Evolutionary conservation across 129 eudicot species (phyloP), one percentile per base, ranked within the genome.

Genomic region (Artemisia argyi): DNA sequence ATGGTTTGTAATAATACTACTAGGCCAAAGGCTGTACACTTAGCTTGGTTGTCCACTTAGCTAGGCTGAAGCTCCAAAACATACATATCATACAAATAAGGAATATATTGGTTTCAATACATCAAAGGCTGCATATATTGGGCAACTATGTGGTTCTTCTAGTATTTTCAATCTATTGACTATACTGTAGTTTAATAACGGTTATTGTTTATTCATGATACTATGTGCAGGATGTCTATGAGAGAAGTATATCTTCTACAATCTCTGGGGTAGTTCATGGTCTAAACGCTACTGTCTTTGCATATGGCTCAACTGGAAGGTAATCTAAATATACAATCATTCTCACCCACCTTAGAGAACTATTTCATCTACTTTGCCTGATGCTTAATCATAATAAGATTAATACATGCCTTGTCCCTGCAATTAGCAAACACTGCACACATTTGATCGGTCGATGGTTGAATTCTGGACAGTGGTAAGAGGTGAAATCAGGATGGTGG

Each of bases 271-370:
- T 92, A 64, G 79, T 89, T 67, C 96, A 92, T 77, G 98, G 98
- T 72, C 85, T 92, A 47, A 92, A 92, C 80, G 96, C 98, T n/a
- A 92, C 98, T 15, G 86, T 89, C 65, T 92, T 92, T 87, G 98
- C 98, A 22, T 92, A 92, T 82, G 98, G 98, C 54, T 87, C 96
- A 57, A 92, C 98, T 48, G 98, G 98, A 72, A 92, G 98, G 98
- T 92, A 84, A 71, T 67, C 26, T 30, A n/a, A 64, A 30, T 39
- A 26, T 56, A 61, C 51, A 56, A 56, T 39, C 66, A 69, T 24
- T 54, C n/a, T 55, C 32, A 54, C n/a, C 13, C 60, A 15, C 26
- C 49, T 17, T 44, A 5, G 59, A 12, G 59, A 71, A 42, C 12
- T 35, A 18, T 51, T 59, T n/a, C 61, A 59, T 47, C 17, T 49